Base-by-base conservation (phyloP, 2,329 filamentous ascomycete genomes). In the Xylariaceae sp. region DNA sequence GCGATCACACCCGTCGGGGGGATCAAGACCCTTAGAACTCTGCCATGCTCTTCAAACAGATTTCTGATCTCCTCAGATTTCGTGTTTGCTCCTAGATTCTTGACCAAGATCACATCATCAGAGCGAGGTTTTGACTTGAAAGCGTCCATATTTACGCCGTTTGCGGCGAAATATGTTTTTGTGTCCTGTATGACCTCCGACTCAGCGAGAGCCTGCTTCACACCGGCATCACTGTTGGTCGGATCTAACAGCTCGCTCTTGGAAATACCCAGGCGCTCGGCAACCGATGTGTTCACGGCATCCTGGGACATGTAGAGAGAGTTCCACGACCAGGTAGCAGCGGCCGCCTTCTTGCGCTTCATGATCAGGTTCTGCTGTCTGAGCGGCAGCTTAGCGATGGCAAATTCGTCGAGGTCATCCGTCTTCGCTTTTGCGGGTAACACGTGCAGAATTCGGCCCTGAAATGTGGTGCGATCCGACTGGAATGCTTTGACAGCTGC, bases 231-330 rank as follows among this genome's bases (percentile, higher is more conserved):
- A 58, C 93, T 87, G 60, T 90, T 96, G 3, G 93, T 96, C n/a
- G 93, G 94, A 75, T 99, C 93, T 51, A 99, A 81, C 59, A 99
- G 77, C 68, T 96, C 92, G 9, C 91, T 87, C 78, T 99, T 99
- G 57, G 89, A 88, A 59, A 99, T 84, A 51, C 93, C 92, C 59
- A 99, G 81, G 56, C 92, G 88, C 70, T 88, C 85, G 52, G 94
- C 91, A 62, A 96, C 85, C 4, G 92, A 95, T 53, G 90, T 86
- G 75, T 97, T 92, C 55, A 99, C 92, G 54, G 94, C 90, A 77
- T 99, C 92, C 76, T 91, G 89, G 75, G 89, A 97, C 89, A 99
- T 95, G 75, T 94, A 99, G n/a, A 99, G 80, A n/a, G 92, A 93
- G 78, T 99, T 99, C 94, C 94, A 99, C 73, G 93, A 96, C 77